Base-by-base conservation (phyloP, 1,284 basidiomycete species). In the Pholiota adiposa region DNA sequence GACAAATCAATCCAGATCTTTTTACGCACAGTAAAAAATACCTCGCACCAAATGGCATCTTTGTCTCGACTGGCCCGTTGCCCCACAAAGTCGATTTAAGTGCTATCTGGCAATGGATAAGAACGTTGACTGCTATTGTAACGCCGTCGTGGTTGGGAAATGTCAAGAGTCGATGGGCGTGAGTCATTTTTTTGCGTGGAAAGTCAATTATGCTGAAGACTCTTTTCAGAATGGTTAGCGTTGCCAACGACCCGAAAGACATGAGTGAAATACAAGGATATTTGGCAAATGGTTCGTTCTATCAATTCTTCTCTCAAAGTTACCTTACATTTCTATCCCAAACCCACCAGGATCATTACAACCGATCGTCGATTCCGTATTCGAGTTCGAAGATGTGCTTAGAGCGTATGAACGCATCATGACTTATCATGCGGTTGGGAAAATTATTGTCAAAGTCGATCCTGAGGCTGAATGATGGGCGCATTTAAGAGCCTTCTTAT, bases 391-490 rank as follows among this genome's bases (percentile, higher is more conserved):
- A 16, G 84, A 89, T 25, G 82, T 73, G 0, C 66, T 81, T 41
- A 75, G 83, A 61, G 90, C 88, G 3, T 92, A 88, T 63, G 83
- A 85, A 33, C 77, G 79, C 50, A 67, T 89, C n/a, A 76, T 84
- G 75, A 79, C 79, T 3, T 72, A 75, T 4, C 77, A 82, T 46
- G 85, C 87, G 2, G 82, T 75, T 14, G 90, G 90, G 0, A 92
- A 92, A 70, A 79, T 92, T 1, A 73, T 85, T 1, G 74, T 88
- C 12, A 81, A 78, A 60, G 72, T 87, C 11, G 77, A 79, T 46
- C 69, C 70, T n/a, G 56, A 61, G 59, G 61, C 64, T 5, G 8
- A n/a, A 8, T 58, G 8, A 51, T 27, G 23, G 27, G 1, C 8
- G 14, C 16, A 60, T 23, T 68, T 38, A 63, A 51, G 56, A 56